These are phyloP conservation scores for Linum lewisii DNA, from an alignment of 345 rosid species.

Conservation along the genomic window DNA sequence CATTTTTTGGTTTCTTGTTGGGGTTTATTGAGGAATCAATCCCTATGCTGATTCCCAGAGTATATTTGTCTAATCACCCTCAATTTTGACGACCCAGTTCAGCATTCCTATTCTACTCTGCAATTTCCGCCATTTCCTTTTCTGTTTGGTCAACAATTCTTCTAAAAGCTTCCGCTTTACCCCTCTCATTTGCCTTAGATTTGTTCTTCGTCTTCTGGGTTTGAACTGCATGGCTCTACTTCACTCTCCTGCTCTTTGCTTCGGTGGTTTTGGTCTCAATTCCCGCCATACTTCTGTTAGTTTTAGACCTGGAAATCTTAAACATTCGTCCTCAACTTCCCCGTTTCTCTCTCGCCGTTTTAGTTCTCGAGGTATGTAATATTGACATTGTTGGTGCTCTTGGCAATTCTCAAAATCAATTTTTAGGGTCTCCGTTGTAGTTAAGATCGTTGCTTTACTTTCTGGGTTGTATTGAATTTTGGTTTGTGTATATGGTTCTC, in stretches of 20 bases:
- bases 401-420: background rate
- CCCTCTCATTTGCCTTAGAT: background rate
- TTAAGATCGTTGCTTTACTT: background rate
- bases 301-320: slow-evolving; percentile 14
- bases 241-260: slow-evolving; percentile 21
- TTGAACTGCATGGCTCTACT: slow-evolving; percentile 26
- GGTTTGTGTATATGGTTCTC: background rate
- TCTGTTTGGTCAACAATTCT: background rate
- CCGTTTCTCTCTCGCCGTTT: slow-evolving; percentile 12
- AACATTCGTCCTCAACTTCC: slow-evolving; percentile 14
- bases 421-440: background rate
- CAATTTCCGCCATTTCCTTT: background rate
- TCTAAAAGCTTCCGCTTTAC: background rate
- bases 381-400: background rate
- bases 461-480: background rate
- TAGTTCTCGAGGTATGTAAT: slow-evolving; percentile 17
- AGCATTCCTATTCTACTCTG: background rate
- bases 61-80: background rate
- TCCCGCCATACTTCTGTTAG: slow-evolving; percentile 13
- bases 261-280: slow-evolving; percentile 12
- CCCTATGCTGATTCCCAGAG: background rate
- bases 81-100: background rate
- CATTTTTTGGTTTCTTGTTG: background rate
- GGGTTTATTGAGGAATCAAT: background rate
- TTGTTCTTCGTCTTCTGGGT: background rate